These are phyloP conservation scores for Ophiostoma ips DNA, from an alignment of 2,329 filamentous ascomycete genomes.

Conservation along the genomic window DNA sequence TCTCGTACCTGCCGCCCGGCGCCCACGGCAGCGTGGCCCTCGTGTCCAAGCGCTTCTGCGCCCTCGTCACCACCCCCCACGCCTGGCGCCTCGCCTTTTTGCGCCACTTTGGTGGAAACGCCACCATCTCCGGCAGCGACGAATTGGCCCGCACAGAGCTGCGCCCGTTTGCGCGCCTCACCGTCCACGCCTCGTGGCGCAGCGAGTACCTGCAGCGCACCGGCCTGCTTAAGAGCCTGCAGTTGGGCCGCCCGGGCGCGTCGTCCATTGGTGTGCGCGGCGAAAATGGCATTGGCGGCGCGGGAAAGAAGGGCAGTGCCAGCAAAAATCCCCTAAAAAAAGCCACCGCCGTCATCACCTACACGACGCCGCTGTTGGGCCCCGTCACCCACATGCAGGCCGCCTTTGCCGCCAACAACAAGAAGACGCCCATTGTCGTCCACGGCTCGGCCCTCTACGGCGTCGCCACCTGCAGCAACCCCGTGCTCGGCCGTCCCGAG, in stretches of 20 bases:
- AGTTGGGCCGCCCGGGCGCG: slow-evolving; percentile 61
- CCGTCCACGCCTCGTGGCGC: slow-evolving; percentile 77
- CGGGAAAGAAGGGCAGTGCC: slow-evolving; percentile 31
- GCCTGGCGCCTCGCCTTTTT: slow-evolving; percentile 89
- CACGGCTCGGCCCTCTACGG: slow-evolving; percentile 73
- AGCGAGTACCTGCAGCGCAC: slow-evolving; percentile 90
- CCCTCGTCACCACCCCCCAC: slow-evolving; percentile 76
- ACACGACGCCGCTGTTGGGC: slow-evolving; percentile 70
- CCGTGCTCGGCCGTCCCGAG: slow-evolving; percentile 59
- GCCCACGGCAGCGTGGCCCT: slow-evolving; percentile 71
- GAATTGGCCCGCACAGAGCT: slow-evolving; percentile 54
- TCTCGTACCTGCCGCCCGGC: slow-evolving; percentile 78
- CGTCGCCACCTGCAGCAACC: slow-evolving; percentile 68
- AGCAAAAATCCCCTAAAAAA: slow-evolving; percentile 33
- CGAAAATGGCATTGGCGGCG: slow-evolving; percentile 30
- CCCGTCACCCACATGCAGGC: slow-evolving; percentile 70
- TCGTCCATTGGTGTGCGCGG: slow-evolving; percentile 26
- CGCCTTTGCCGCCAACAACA: slow-evolving; percentile 46
- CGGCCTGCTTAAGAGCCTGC: slow-evolving; percentile 65
- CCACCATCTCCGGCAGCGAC: slow-evolving; percentile 9
- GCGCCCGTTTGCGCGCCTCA: slow-evolving; percentile 71
- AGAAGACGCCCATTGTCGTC: slow-evolving; percentile 63
- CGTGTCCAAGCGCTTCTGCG: slow-evolving; percentile 78
- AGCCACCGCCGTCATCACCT: slow-evolving; percentile 63
- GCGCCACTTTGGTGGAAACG: slow-evolving; percentile 73